phyloP scores from a whole-genome alignment of 108 stramenopile species.

The Mediolabrus comicus region DNA sequence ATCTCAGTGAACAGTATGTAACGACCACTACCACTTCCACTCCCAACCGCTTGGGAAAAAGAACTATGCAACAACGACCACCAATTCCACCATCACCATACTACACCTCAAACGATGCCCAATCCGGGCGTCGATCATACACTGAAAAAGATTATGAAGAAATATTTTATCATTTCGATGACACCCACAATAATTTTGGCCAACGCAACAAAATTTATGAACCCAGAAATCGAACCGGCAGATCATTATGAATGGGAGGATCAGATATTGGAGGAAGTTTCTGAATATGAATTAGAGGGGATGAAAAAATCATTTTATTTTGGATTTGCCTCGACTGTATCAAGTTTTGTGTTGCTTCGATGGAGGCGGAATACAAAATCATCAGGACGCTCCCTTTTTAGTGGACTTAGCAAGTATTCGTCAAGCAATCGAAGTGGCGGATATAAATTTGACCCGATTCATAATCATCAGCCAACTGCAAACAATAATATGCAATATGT shows the following conservation, averaged over 20 bases:
- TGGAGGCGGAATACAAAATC: constrained; percentile 12
- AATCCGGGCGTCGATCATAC: not conserved
- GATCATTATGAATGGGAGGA: constrained; percentile 25
- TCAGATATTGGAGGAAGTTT: constrained; percentile 18
- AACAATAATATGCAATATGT: not conserved
- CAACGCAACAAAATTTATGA: constrained; percentile 10
- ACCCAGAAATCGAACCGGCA: not conserved
- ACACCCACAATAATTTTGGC: constrained; percentile 16
- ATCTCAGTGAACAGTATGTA: too few species aligned
- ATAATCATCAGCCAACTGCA: not conserved
- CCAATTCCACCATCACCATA: not conserved
- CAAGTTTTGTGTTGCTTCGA: constrained; percentile 3
- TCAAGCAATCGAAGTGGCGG: constrained; percentile 13
- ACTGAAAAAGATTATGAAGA: constrained; percentile 33
- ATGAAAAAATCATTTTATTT: constrained; percentile 13
- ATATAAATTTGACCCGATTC: constrained; percentile 31
- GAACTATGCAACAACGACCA: not conserved
- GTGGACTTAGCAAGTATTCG: not conserved
- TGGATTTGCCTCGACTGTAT: constrained; percentile 17
- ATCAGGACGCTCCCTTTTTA: not conserved
- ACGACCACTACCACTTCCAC: too few species aligned
- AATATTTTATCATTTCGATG: constrained; percentile 40
- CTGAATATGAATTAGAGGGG: constrained; percentile 6
- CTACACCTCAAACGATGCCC: not conserved
- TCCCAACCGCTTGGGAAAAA: too few species aligned